phyloP scores from a whole-genome alignment of 2,329 filamentous ascomycete genomes.

The Akanthomyces dipterigenus region DNA sequence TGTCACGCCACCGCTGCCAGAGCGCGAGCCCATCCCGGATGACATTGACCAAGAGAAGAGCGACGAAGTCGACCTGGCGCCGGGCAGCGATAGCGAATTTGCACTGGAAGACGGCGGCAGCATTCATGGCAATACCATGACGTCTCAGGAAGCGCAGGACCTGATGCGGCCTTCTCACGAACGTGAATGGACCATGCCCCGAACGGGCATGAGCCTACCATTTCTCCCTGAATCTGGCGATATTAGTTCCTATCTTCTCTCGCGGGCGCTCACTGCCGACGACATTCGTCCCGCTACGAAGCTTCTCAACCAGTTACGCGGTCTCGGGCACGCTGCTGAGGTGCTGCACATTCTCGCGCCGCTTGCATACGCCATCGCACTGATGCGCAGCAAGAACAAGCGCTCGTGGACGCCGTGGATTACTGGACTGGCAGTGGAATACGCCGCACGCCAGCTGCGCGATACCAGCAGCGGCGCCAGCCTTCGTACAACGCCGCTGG shows the following conservation, averaged over 20 bases:
- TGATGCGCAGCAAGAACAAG: conserved; percentile 65
- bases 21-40: conserved; percentile 69
- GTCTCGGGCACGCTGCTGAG: conserved; percentile 70
- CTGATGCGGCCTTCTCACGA: conserved; percentile 32
- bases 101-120: conserved; percentile 29
- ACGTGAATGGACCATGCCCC: conserved; percentile 83
- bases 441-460: conserved; percentile 75
- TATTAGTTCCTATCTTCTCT: conserved; percentile 79
- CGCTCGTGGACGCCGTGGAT: conserved; percentile 90
- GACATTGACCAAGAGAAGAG: conserved; percentile 37
- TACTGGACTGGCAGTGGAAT: conserved; percentile 76
- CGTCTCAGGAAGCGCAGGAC: conserved; percentile 19
- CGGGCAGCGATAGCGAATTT: conserved; percentile 34
- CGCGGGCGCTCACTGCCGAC: conserved; percentile 87
- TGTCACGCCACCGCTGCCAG: conserved; percentile 76
- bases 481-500: conserved; percentile 75
- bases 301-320: conserved; percentile 76
- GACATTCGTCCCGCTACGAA: conserved; percentile 90
- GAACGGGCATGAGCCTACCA: conserved; percentile 80
- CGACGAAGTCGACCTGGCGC: conserved; percentile 30
- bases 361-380: conserved; percentile 75
- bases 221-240: conserved; percentile 74
- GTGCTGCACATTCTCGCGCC: conserved; percentile 87
- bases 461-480: conserved; percentile 63
- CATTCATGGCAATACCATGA: conserved; percentile 17